Evolutionary conservation across 441 rosid species (phyloP).

Genomic region (Bruguiera hainesii): DNA sequence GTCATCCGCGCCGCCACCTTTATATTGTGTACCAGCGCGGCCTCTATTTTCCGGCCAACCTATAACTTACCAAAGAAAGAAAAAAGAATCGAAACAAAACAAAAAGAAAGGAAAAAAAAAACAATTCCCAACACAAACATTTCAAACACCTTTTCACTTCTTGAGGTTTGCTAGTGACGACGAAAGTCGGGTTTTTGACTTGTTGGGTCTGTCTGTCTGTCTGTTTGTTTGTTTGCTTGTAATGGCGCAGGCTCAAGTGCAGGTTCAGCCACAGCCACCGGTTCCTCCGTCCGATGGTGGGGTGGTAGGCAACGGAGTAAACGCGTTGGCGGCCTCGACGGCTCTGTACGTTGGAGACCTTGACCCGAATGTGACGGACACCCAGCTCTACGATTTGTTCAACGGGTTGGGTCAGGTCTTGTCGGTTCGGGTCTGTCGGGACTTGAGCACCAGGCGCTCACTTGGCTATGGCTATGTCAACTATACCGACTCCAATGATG

Average conservation of each 20-base stretch:
- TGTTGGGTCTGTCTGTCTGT: not conserved
- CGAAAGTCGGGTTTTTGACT: not conserved
- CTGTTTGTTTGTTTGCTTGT: not conserved
- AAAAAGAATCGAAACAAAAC: not conserved
- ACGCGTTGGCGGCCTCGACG: not conserved
- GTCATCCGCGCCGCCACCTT: too few species aligned
- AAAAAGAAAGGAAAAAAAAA: too few species aligned
- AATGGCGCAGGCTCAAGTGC: slow-evolving; percentile 30
- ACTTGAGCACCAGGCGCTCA: slow-evolving; percentile 55
- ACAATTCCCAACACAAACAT: not conserved
- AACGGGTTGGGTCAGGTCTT: slow-evolving; percentile 60
- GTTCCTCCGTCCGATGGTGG: slow-evolving; percentile 21
- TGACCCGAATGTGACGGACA: not conserved
- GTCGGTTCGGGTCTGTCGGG: slow-evolving; percentile 68
- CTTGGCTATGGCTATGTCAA: slow-evolving; percentile 81
- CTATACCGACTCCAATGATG: slow-evolving; percentile 52
- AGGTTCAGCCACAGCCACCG: slow-evolving; percentile 32
- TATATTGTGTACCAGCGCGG: not conserved
- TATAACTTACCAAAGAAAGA: not conserved
- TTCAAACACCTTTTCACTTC: not conserved
- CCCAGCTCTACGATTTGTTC: slow-evolving; percentile 32
- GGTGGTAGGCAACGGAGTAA: slow-evolving; percentile 26
- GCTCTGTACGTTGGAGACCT: not conserved
- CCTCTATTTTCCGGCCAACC: slow-evolving; percentile 12
- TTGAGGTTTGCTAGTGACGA: not conserved